These are phyloP conservation scores for Beauveria medogensis DNA, from an alignment of 2,329 filamentous ascomycete species.

Conservation along the genomic window DNA sequence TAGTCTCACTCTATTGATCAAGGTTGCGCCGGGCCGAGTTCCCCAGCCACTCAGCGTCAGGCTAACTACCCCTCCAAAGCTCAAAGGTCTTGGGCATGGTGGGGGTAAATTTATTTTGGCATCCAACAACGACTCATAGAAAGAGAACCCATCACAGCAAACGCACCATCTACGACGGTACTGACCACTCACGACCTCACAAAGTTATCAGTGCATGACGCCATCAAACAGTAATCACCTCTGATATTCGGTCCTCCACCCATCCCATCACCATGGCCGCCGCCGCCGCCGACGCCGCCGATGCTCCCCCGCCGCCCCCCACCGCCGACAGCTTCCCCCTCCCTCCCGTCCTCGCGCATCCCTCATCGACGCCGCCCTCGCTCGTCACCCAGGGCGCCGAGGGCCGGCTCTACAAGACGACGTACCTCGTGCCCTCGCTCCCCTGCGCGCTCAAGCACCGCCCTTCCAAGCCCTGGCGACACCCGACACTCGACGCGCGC, in stretches of 20 bases:
- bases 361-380: slow-evolving; percentile 48
- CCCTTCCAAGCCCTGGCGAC: slow-evolving; percentile 83
- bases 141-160: background rate
- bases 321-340: slow-evolving; percentile 38
- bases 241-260: no score
- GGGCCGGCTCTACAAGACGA: slow-evolving; percentile 84
- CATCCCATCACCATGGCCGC: background rate
- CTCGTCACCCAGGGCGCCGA: slow-evolving; percentile 93
- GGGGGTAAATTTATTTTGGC: background rate
- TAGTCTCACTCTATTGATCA: no score
- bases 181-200: background rate
- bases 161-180: background rate
- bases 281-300: background rate
- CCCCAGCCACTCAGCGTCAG: background rate
- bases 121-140: background rate
- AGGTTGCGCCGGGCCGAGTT: no score
- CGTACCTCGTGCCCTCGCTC: slow-evolving; percentile 59
- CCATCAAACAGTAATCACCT: no score
- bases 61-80: background rate
- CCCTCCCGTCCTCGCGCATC: slow-evolving; percentile 56
- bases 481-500: slow-evolving; percentile 79
- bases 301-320: background rate
- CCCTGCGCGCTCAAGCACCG: slow-evolving; percentile 85
- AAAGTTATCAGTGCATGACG: no score
- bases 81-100: background rate